Conservation (phyloP, 192 early-diverging fungal species). For the Entomortierella chlamydospora region DNA sequence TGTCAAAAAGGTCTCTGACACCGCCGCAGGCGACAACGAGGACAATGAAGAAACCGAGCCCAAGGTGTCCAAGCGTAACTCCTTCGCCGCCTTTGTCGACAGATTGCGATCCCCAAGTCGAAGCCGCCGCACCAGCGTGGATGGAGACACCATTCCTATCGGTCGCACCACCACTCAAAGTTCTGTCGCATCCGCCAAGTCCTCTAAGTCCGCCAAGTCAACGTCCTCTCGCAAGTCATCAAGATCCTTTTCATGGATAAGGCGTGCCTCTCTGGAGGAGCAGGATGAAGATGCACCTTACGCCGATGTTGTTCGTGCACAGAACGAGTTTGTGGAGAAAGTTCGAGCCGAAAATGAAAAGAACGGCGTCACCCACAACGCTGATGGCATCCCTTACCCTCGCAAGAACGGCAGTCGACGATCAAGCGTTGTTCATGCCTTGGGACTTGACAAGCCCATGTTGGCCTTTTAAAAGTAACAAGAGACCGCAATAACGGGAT, state of each 20-base stretch:
- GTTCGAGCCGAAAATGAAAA: slow-evolving; percentile 30
- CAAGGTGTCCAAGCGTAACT: slow-evolving; percentile 18
- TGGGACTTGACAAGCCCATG: slow-evolving; percentile 41
- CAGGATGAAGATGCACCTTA: slow-evolving; percentile 2
- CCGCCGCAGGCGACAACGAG: not conserved
- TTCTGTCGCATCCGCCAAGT: slow-evolving; percentile 12
- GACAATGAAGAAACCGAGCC: not conserved
- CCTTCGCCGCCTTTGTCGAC: slow-evolving; percentile 31
- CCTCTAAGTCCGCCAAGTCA: no score
- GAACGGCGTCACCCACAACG: slow-evolving; percentile 31
- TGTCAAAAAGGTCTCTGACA: slow-evolving; percentile 5
- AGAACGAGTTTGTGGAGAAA: slow-evolving; percentile 40
- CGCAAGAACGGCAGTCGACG: slow-evolving; percentile 21
- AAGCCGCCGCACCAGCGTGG: slow-evolving; percentile 3
- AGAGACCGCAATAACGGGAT: no score
- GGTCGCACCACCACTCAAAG: slow-evolving; percentile 11
- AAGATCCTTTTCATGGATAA: slow-evolving; percentile 6
- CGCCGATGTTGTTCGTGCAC: slow-evolving; percentile 36
- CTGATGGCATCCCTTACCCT: slow-evolving; percentile 33
- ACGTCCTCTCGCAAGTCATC: slow-evolving; percentile 14
- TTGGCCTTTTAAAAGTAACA: slow-evolving; percentile 25
- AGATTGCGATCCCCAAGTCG: slow-evolving; percentile 32
- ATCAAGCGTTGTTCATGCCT: slow-evolving; percentile 21
- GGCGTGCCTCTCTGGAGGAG: slow-evolving; percentile 8
- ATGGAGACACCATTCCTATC: not conserved